A percentile compares a stretch with the other conserved stretches of the same genome.
Conservation (phyloP, 2,329 filamentous ascomycete genomes). For the Paecilomyces formosus region DNA sequence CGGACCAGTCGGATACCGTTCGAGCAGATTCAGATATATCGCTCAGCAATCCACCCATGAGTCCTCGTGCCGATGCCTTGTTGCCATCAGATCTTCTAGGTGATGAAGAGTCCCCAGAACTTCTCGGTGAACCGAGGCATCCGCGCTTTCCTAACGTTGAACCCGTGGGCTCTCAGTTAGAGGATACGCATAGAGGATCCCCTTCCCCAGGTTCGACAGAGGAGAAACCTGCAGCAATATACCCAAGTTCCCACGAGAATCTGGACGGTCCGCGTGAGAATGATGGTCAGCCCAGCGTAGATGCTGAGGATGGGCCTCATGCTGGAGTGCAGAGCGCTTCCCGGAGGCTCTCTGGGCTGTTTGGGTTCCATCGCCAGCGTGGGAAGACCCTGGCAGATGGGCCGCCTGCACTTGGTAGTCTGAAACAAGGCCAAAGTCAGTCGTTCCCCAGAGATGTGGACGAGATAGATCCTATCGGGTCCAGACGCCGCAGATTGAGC, state of each 20-base stretch:
- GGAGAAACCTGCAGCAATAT: constrained; percentile 36
- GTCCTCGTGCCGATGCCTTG: constrained; percentile 54
- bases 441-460: constrained; percentile 53
- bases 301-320: constrained; percentile 18
- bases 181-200: constrained; percentile 28
- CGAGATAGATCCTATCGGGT: constrained; percentile 44
- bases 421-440: constrained; percentile 55
- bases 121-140: constrained; percentile 20
- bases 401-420: constrained; percentile 49
- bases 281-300: not conserved
- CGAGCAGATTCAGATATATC: constrained; percentile 48
- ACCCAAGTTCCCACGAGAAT: constrained; percentile 41
- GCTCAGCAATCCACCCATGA: constrained; percentile 55
- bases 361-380: constrained; percentile 52
- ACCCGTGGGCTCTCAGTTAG: constrained; percentile 19
- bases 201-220: constrained; percentile 39
- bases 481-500: constrained; percentile 47
- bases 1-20: constrained; percentile 29
- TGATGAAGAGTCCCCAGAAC: constrained; percentile 42
- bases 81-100: constrained; percentile 55
- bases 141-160: constrained; percentile 24
- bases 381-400: constrained; percentile 55
- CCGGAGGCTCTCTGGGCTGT: constrained; percentile 51
- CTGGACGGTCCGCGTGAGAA: constrained; percentile 27
- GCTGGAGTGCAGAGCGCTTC: constrained; percentile 41